Percentiles rank a stretch among this genome's conserved stretches.
These are phyloP conservation scores for Penicillium alfredii DNA, from an alignment of 495 filamentous ascomycete species.

Conservation along the genomic window DNA sequence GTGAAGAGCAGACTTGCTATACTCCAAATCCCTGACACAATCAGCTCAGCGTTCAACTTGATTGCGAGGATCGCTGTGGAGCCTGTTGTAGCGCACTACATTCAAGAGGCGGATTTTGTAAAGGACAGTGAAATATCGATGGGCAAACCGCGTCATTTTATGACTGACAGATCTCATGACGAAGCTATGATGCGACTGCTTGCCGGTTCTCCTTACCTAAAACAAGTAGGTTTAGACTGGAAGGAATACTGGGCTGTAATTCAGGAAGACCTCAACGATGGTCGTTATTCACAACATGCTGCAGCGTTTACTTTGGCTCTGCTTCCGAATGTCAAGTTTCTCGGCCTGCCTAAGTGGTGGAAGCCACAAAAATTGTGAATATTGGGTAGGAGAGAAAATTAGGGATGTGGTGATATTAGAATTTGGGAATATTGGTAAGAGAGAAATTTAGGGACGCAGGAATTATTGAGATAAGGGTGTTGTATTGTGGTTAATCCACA, in stretches of 20 bases:
- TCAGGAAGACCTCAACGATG: constrained; percentile 19
- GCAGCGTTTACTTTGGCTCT: constrained; percentile 33
- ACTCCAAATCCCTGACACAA: constrained; percentile 3
- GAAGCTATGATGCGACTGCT: constrained; percentile 21
- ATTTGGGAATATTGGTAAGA: too few species aligned
- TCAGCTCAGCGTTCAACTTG: constrained; percentile 21
- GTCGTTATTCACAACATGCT: constrained; percentile 29
- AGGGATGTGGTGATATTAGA: too few species aligned
- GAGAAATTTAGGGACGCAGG: too few species aligned
- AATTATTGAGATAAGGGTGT: too few species aligned
- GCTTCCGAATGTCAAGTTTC: constrained; percentile 28
- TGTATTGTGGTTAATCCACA: too few species aligned
- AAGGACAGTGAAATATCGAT: constrained; percentile 18
- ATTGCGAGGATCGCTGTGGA: constrained; percentile 28
- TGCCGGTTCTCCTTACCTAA: constrained; percentile 25
- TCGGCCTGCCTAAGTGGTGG: constrained; percentile 21
- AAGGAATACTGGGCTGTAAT: constrained; percentile 27
- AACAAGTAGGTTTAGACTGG: constrained; percentile 32
- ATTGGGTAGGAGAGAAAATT: too few species aligned
- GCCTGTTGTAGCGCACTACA: constrained; percentile 30
- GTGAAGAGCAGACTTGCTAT: constrained; percentile 6
- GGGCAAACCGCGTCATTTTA: constrained; percentile 13
- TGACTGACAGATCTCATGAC: constrained; percentile 16
- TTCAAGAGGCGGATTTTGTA: constrained; percentile 23
- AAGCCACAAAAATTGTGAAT: too few species aligned